Percentiles rank a stretch among this genome's conserved stretches.
These are phyloP conservation scores for Phytophthora idaei DNA, from an alignment of 352 stramenopile genomes.

Conservation along the genomic window DNA sequence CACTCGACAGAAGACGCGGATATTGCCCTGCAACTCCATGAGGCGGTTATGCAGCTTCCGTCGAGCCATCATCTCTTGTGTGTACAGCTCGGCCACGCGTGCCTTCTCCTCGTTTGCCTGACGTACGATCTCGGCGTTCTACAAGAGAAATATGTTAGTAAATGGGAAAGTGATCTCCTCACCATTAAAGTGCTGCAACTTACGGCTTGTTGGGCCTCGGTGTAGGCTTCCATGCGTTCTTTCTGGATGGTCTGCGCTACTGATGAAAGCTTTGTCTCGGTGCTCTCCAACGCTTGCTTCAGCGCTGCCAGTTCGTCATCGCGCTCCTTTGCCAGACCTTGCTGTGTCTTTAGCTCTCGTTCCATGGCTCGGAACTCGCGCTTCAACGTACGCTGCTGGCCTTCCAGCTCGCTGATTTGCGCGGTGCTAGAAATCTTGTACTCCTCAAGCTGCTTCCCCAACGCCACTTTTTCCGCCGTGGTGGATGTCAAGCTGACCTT, in stretches of 20 bases:
- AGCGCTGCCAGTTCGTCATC: constrained; percentile 50
- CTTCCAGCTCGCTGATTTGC: constrained; percentile 55
- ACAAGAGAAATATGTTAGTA: constrained; percentile 7
- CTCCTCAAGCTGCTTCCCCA: constrained; percentile 36
- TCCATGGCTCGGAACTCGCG: constrained; percentile 64
- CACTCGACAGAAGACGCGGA: constrained; percentile 93
- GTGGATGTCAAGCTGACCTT: constrained; percentile 23
- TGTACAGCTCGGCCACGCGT: constrained; percentile 64
- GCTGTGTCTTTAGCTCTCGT: constrained; percentile 61
- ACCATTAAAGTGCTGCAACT: constrained; percentile 7
- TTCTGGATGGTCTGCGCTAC: constrained; percentile 43
- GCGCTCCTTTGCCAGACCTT: constrained; percentile 54
- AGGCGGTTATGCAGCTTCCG: constrained; percentile 90
- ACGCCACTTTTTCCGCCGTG: constrained; percentile 24
- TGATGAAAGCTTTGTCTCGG: constrained; percentile 44
- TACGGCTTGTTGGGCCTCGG: constrained; percentile 63
- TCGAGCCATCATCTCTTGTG: constrained; percentile 71
- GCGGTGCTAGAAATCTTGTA: constrained; percentile 29
- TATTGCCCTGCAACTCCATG: constrained; percentile 93
- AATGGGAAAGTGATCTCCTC: not conserved
- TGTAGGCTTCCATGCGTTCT: constrained; percentile 40
- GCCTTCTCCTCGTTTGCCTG: constrained; percentile 65
- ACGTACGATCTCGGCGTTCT: constrained; percentile 57
- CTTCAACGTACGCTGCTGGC: constrained; percentile 57
- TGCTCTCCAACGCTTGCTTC: constrained; percentile 37